phyloP scores from a whole-genome alignment of 768 basidiomycete genomes.

The Mycena vulgaris region DNA sequence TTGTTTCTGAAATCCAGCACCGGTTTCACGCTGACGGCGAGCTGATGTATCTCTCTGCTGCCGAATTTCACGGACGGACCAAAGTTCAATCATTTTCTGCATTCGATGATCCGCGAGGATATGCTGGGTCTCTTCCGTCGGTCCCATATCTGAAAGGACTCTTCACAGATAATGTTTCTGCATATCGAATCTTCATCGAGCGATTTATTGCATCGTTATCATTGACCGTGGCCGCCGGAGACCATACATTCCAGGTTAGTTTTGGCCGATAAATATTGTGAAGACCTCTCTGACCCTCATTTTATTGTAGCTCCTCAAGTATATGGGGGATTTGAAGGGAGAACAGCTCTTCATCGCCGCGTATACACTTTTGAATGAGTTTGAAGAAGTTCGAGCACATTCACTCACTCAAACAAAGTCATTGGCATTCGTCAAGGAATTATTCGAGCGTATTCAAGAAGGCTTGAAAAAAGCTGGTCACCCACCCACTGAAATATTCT shows the following conservation, averaged over 20 bases:
- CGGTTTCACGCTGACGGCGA: too few relatives aligned
- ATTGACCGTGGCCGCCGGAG: neutral
- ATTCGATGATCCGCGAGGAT: neutral
- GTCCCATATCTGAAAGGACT: neutral
- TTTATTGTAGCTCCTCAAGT: neutral
- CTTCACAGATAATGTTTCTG: neutral
- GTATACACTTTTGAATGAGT: neutral
- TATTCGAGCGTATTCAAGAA: neutral
- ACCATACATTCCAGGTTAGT: neutral
- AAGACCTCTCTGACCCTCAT: neutral
- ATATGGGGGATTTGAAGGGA: neutral
- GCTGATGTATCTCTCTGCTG: too few relatives aligned
- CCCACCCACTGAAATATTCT: neutral
- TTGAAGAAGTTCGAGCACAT: neutral
- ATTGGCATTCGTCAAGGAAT: neutral
- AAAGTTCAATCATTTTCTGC: neutral
- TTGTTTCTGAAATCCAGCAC: too few relatives aligned
- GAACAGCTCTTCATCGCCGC: neutral
- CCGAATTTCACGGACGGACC: neutral
- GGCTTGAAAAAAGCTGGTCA: neutral
- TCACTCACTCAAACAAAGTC: neutral
- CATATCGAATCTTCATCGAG: neutral
- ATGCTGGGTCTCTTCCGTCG: neutral
- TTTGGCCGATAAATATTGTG: neutral
- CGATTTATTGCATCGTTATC: neutral